Evolutionary conservation across 2,329 filamentous ascomycete genomes (phyloP).

Genomic region (Cryphonectria japonica): DNA sequence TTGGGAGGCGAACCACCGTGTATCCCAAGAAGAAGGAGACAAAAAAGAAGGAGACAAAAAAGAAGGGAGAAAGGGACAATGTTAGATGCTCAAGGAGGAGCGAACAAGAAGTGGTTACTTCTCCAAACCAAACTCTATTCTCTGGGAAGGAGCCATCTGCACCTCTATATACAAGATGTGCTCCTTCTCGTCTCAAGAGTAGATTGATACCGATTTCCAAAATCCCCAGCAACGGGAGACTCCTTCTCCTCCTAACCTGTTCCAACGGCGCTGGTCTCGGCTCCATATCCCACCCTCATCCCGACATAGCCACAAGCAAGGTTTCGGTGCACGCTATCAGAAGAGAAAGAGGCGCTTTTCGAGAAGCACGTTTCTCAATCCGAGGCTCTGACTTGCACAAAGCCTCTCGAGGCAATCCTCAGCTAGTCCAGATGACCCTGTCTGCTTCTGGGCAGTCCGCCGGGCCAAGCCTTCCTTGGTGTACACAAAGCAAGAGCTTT

Average conservation of each 20-base stretch:
- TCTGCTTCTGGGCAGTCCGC: constrained; percentile 7
- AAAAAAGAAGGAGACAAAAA: too few relatives aligned
- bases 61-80: background rate
- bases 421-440: background rate
- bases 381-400: background rate
- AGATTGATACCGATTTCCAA: background rate
- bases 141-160: background rate
- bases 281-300: background rate
- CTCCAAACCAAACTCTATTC: background rate
- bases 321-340: too few relatives aligned
- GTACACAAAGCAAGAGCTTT: background rate
- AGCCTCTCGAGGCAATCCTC: background rate
- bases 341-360: too few relatives aligned
- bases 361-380: background rate
- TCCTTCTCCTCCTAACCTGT: background rate
- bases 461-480: constrained; percentile 19
- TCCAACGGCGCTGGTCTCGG: background rate
- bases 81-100: background rate
- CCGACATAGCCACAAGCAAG: background rate
- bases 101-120: background rate
- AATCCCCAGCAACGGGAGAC: too few relatives aligned
- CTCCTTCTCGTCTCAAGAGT: background rate
- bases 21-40: too few relatives aligned
- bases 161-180: background rate
- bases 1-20: background rate